phyloP scores from a whole-genome alignment of 139 green algal species.

The Auxenochlorella pyrenoidosa region DNA sequence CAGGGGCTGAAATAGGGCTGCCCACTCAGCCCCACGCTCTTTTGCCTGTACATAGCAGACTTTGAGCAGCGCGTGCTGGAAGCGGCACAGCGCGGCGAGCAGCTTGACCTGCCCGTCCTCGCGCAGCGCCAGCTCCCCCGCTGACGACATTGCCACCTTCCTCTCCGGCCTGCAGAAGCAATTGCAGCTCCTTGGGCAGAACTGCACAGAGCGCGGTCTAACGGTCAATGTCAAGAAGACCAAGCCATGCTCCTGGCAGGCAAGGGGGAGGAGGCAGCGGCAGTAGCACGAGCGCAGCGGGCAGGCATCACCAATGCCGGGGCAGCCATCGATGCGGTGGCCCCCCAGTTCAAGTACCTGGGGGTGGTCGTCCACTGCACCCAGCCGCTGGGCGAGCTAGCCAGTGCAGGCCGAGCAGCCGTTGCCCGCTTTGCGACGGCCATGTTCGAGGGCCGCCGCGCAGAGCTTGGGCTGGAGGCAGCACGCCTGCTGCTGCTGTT shows the following conservation, averaged over 20 bases:
- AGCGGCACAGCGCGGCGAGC: neutral
- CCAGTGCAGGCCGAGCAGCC: neutral
- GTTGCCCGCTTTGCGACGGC: constrained; percentile 11
- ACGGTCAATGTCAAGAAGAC: constrained; percentile 7
- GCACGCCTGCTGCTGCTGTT: neutral
- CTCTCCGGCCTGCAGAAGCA: neutral
- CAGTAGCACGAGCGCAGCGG: neutral
- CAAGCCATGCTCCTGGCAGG: constrained; percentile 7
- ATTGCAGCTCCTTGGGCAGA: neutral
- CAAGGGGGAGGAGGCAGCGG: neutral
- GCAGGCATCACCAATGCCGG: neutral
- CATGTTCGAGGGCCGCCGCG: constrained; percentile 4
- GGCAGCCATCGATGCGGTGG: neutral
- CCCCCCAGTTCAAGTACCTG: constrained; percentile 6
- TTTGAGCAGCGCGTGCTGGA: neutral
- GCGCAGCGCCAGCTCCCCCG: neutral
- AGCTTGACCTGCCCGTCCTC: neutral
- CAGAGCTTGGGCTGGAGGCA: constrained; percentile 5
- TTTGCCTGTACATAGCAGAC: constrained; percentile 1
- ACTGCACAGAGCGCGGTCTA: neutral
- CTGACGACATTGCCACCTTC: neutral
- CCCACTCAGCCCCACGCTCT: neutral
- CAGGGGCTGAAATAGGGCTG: constrained; percentile 6
- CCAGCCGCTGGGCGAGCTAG: neutral
- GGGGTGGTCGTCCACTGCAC: constrained; percentile 3